Conservation (phyloP, 495 filamentous ascomycete species). For the Penicillium silybi region DNA sequence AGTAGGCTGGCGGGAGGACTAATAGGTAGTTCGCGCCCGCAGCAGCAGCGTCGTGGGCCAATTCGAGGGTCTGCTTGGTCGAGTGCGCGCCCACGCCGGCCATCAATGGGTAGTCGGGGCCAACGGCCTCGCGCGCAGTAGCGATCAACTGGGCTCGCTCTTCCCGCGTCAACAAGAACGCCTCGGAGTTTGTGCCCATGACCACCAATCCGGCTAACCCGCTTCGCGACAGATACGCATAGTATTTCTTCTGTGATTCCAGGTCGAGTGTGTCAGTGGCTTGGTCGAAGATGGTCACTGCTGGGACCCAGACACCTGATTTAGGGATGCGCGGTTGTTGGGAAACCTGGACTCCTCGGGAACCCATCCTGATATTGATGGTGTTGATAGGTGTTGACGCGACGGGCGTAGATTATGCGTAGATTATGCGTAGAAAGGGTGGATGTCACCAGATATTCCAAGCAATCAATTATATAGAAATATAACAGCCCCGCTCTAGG, state of each 20-base stretch:
- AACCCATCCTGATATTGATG: background rate
- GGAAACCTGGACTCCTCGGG: background rate
- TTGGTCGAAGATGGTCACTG: conserved; percentile 51
- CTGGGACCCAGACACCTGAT: conserved; percentile 35
- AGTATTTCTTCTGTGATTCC: conserved; percentile 47
- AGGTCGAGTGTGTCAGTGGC: conserved; percentile 48
- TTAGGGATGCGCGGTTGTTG: conserved; percentile 1
- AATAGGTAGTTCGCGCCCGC: conserved; percentile 58
- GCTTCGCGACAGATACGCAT: conserved; percentile 49
- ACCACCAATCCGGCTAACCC: conserved; percentile 56
- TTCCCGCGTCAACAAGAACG: conserved; percentile 58
- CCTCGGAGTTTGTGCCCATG: conserved; percentile 62
- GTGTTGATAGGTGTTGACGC: background rate
- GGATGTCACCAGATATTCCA: background rate
- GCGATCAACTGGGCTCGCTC: conserved; percentile 51
- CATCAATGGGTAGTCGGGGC: conserved; percentile 53
- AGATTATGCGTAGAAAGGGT: background rate
- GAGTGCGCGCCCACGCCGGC: conserved; percentile 61
- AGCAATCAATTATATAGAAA: background rate
- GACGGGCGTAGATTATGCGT: background rate
- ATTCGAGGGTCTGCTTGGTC: conserved; percentile 57
- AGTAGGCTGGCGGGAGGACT: conserved; percentile 60
- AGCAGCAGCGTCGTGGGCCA: conserved; percentile 49
- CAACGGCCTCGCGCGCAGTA: conserved; percentile 49
- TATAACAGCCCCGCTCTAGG: background rate